These are phyloP conservation scores for Aspergillus tanneri DNA, from an alignment of 2,329 filamentous ascomycete species.

Conservation along the genomic window DNA sequence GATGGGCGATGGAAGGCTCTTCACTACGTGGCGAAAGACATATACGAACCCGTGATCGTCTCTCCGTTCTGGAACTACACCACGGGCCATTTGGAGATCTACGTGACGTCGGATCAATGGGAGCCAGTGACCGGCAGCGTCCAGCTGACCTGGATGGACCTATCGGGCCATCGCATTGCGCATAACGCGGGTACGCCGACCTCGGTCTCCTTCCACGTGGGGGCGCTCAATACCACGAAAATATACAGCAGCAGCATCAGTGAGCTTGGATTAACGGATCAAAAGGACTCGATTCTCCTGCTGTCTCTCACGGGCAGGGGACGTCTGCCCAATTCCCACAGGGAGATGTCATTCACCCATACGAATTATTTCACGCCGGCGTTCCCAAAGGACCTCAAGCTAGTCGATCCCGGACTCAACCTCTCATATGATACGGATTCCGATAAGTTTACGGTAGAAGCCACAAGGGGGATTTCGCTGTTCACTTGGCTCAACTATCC, in stretches of 20 bases:
- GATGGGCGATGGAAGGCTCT: slow-evolving; percentile 63
- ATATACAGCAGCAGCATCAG: slow-evolving; percentile 44
- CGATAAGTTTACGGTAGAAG: slow-evolving; percentile 48
- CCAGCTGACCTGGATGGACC: slow-evolving; percentile 53
- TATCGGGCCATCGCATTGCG: slow-evolving; percentile 46
- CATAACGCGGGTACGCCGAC: slow-evolving; percentile 36
- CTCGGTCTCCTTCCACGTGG: slow-evolving; percentile 45
- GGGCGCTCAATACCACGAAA: slow-evolving; percentile 54
- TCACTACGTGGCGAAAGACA: slow-evolving; percentile 58
- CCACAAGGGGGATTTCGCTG: slow-evolving; percentile 50
- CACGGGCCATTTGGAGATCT: slow-evolving; percentile 53
- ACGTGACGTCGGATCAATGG: slow-evolving; percentile 61
- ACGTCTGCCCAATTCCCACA: slow-evolving; percentile 48
- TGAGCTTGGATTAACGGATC: slow-evolving; percentile 34
- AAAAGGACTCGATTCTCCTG: slow-evolving; percentile 43
- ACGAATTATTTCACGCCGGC: slow-evolving; percentile 52
- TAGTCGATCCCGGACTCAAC: slow-evolving; percentile 52
- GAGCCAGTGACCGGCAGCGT: slow-evolving; percentile 47
- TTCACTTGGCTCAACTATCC: slow-evolving; percentile 59
- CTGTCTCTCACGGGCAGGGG: slow-evolving; percentile 48
- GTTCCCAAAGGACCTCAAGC: slow-evolving; percentile 45
- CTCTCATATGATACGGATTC: slow-evolving; percentile 34
- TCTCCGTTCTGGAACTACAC: slow-evolving; percentile 56
- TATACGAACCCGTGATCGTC: slow-evolving; percentile 60
- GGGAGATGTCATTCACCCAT: slow-evolving; percentile 44